These are phyloP conservation scores for Quercus robur DNA, from an alignment of 306 rosid species.

Conservation along the genomic window DNA sequence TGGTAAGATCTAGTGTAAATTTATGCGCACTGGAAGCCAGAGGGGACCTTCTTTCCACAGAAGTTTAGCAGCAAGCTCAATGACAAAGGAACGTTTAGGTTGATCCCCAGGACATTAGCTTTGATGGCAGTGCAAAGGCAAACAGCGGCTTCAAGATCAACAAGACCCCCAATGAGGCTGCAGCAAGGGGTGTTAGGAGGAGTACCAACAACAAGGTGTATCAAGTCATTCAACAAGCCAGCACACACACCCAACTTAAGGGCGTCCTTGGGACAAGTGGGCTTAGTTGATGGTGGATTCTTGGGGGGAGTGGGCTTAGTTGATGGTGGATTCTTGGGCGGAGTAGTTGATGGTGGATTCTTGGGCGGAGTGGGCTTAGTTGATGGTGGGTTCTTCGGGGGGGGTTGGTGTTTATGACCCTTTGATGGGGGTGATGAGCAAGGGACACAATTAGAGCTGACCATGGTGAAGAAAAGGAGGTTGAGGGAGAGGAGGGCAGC, in stretches of 20 bases:
- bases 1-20: background rate
- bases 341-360: background rate
- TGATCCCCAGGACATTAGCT: conserved; percentile 58
- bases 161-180: conserved; percentile 48
- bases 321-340: background rate
- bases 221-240: conserved; percentile 54
- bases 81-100: conserved; percentile 55
- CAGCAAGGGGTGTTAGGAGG: conserved; percentile 77
- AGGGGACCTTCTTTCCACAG: conserved; percentile 60
- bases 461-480: conserved; percentile 67
- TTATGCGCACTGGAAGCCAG: conserved; percentile 53
- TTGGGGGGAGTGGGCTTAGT: conserved; percentile 21
- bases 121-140: conserved; percentile 89
- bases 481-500: conserved; percentile 50
- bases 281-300: conserved; percentile 26
- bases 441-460: conserved; percentile 52
- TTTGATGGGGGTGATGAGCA: conserved; percentile 57
- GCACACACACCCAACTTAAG: conserved; percentile 78
- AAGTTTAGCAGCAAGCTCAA: conserved; percentile 67
- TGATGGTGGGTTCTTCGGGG: conserved; percentile 22
- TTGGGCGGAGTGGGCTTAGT: too few relatives aligned
- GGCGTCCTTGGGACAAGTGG: conserved; percentile 63
- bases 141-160: conserved; percentile 75
- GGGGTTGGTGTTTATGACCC: background rate
- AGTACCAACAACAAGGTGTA: conserved; percentile 53